Evolutionary conservation across 345 rosid species (phyloP).

Genomic region (Crucihimalaya himalaica): DNA sequence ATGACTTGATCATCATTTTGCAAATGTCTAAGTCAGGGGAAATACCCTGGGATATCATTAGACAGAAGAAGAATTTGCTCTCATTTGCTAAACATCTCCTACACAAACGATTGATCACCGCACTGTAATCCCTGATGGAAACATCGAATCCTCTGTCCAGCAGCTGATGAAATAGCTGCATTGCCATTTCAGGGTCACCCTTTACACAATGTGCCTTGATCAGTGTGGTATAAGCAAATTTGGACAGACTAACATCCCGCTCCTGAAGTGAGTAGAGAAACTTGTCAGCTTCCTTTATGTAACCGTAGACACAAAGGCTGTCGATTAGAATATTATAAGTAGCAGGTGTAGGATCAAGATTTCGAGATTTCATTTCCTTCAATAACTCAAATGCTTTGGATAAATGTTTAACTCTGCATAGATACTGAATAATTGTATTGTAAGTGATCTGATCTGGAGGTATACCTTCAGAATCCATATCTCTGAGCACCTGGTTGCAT

Average conservation of each 20-base stretch:
- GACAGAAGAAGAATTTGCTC: slow-evolving; percentile 52
- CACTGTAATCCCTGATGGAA: slow-evolving; percentile 65
- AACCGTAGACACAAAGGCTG: slow-evolving; percentile 55
- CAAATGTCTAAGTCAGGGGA: slow-evolving; percentile 65
- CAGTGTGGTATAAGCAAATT: slow-evolving; percentile 62
- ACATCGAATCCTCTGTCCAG: slow-evolving; percentile 59
- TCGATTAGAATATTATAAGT: slow-evolving; percentile 65
- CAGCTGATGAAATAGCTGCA: slow-evolving; percentile 51
- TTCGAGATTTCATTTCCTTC: slow-evolving; percentile 46
- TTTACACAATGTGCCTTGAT: slow-evolving; percentile 77
- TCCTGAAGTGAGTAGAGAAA: slow-evolving; percentile 53
- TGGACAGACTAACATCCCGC: slow-evolving; percentile 40
- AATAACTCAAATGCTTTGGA: slow-evolving; percentile 48
- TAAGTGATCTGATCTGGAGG: slow-evolving; percentile 65
- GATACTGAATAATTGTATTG: slow-evolving; percentile 57
- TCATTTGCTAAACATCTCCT: slow-evolving; percentile 46
- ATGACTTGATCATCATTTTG: slow-evolving; percentile 50
- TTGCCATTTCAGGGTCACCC: slow-evolving; percentile 55
- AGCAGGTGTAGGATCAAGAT: slow-evolving; percentile 55
- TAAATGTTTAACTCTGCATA: slow-evolving; percentile 47
- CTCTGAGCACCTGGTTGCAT: slow-evolving; percentile 46
- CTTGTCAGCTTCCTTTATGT: slow-evolving; percentile 51
- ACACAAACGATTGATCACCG: slow-evolving; percentile 73
- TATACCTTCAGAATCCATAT: slow-evolving; percentile 55
- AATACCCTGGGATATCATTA: slow-evolving; percentile 60